A percentile compares a stretch with the other conserved stretches of the same genome.
Conservation (phyloP, 2,329 filamentous ascomycete genomes). For the Fusarium chuoi region DNA sequence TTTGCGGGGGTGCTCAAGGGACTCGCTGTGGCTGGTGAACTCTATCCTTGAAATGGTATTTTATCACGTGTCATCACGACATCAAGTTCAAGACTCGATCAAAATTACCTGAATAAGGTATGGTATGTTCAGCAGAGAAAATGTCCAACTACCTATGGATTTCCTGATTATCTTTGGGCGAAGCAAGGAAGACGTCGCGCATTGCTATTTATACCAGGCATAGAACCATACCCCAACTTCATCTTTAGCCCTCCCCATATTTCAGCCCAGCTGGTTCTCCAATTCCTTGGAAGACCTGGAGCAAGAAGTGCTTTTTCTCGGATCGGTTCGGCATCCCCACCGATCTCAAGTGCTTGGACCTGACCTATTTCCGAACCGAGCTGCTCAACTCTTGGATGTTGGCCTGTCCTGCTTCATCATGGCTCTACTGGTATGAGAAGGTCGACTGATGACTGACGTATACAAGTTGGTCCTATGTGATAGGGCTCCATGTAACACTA, state of each 20-base stretch:
- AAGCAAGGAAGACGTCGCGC: background rate
- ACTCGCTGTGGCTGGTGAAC: conserved; percentile 28
- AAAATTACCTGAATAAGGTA: too few relatives aligned
- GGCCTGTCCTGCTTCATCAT: background rate
- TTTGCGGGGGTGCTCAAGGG: conserved; percentile 4
- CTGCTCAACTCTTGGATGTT: background rate
- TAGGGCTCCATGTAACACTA: background rate
- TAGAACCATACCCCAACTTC: background rate
- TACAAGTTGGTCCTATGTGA: background rate
- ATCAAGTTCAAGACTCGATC: background rate
- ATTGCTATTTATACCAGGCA: background rate
- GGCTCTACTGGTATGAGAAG: background rate
- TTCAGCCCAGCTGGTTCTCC: background rate
- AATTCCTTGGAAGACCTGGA: background rate
- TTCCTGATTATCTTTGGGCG: background rate
- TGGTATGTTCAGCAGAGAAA: background rate
- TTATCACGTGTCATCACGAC: background rate
- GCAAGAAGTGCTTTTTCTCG: background rate
- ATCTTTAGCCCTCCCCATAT: background rate
- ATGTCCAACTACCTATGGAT: too few relatives aligned
- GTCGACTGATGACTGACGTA: background rate
- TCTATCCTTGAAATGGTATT: background rate
- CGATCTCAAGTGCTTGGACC: background rate
- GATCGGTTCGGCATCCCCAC: conserved; percentile 16
- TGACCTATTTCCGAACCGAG: conserved; percentile 16